Percentiles rank a stretch among this genome's conserved stretches.
Conservation (phyloP, 2,329 filamentous ascomycete species). For the Colletotrichum limetticola region DNA sequence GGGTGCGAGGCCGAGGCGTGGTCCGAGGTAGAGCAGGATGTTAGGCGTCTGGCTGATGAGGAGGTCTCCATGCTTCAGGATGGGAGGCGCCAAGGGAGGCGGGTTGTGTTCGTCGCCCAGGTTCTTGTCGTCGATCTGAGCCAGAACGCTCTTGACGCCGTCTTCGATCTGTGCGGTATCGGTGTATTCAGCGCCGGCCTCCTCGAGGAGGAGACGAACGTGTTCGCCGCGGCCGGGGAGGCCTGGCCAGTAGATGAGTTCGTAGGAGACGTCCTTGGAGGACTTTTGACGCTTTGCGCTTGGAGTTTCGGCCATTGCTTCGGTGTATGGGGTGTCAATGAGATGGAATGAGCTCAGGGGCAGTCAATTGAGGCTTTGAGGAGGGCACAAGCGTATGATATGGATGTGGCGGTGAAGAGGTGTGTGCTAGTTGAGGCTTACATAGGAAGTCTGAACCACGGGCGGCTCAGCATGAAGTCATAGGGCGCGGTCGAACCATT, state of each 20-base stretch:
- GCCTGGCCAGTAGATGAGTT: conserved; percentile 77
- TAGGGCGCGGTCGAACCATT: conserved; percentile 5
- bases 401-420: neutral
- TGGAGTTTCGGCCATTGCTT: conserved; percentile 31
- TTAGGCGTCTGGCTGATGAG: conserved; percentile 76
- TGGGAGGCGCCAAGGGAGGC: conserved; percentile 74
- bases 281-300: conserved; percentile 44
- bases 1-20: conserved; percentile 66
- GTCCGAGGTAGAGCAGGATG: conserved; percentile 77
- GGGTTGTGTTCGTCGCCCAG: conserved; percentile 67
- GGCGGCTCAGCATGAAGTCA: conserved; percentile 27
- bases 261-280: conserved; percentile 62
- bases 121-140: conserved; percentile 56
- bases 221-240: conserved; percentile 81
- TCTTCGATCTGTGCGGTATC: conserved; percentile 63
- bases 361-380: neutral
- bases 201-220: conserved; percentile 78
- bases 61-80: conserved; percentile 71
- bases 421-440: neutral
- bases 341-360: neutral
- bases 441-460: neutral
- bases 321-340: too few relatives aligned
- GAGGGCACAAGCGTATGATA: neutral
- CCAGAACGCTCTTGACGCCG: conserved; percentile 62
- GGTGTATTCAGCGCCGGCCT: conserved; percentile 70